A percentile compares a stretch with the other conserved stretches of the same genome.
Evolutionary conservation across 345 rosid species (phyloP).

Genomic region (Erucastrum elatum): DNA sequence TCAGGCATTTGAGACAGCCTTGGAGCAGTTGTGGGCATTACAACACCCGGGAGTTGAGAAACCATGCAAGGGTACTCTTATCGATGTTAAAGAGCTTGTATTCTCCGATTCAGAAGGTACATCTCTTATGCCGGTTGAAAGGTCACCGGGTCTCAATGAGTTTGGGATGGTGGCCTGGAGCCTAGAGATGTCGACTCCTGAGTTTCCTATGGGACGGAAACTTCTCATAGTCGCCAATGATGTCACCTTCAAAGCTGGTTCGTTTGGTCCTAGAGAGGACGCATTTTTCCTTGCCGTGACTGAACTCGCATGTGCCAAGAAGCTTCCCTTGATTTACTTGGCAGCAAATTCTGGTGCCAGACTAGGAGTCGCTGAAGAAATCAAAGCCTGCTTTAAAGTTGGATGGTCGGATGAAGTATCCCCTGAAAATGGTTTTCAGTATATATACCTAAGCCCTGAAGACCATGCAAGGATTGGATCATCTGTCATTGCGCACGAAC

Average conservation of each 20-base stretch:
- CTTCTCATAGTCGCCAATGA: constrained; percentile 82
- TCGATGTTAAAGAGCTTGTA: constrained; percentile 73
- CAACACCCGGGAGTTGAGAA: constrained; percentile 52
- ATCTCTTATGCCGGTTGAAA: constrained; percentile 62
- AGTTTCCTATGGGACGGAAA: constrained; percentile 92
- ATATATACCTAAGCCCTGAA: constrained; percentile 76
- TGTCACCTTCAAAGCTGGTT: constrained; percentile 96
- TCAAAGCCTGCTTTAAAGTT: constrained; percentile 81
- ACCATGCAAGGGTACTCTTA: constrained; percentile 52
- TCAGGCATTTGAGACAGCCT: constrained; percentile 90
- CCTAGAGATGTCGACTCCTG: constrained; percentile 90
- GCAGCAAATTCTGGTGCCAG: constrained; percentile 99
- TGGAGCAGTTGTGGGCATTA: constrained; percentile 75
- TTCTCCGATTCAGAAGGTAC: constrained; percentile 70
- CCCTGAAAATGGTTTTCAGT: constrained; percentile 95
- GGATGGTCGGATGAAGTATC: constrained; percentile 88
- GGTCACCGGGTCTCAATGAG: constrained; percentile 76
- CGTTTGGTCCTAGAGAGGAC: constrained; percentile 98
- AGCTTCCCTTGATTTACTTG: constrained; percentile 89
- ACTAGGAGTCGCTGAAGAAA: constrained; percentile 96
- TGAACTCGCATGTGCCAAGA: constrained; percentile 86
- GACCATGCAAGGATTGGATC: constrained; percentile 69
- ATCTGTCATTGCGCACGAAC: constrained; percentile 85
- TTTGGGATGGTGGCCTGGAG: constrained; percentile 98
- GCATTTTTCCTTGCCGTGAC: constrained; percentile 95